Percentiles rank a stretch among this genome's conserved stretches.
phyloP scores from a whole-genome alignment of 192 early-diverging fungal species.

The Coemansia sp. region DNA sequence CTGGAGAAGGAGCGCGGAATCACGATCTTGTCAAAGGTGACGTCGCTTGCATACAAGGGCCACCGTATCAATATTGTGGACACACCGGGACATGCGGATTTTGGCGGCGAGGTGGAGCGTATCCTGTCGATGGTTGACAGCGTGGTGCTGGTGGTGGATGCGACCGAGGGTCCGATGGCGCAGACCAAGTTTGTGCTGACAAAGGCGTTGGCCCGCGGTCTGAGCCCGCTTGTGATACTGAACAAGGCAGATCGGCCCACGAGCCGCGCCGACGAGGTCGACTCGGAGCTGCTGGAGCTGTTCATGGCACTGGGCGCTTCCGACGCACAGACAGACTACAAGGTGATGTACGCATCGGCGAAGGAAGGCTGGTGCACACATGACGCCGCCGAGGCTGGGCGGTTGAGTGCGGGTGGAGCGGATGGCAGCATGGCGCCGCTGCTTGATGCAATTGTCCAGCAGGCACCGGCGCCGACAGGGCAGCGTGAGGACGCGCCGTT shows the following conservation, averaged over 20 bases:
- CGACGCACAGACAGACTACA: constrained; percentile 80
- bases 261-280: constrained; percentile 74
- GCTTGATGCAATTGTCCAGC: constrained; percentile 71
- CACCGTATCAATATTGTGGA: constrained; percentile 88
- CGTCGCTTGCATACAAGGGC: constrained; percentile 70
- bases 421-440: constrained; percentile 63
- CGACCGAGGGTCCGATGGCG: constrained; percentile 86
- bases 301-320: constrained; percentile 77
- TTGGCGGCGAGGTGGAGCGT: constrained; percentile 80
- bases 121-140: constrained; percentile 89
- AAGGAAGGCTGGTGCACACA: constrained; percentile 82
- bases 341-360: constrained; percentile 74
- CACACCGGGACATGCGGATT: constrained; percentile 76
- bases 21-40: constrained; percentile 84
- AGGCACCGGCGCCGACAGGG: constrained; percentile 65
- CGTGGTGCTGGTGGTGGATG: constrained; percentile 83
- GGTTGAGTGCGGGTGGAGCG: background rate
- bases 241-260: constrained; percentile 85
- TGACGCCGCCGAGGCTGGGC: constrained; percentile 47
- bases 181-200: constrained; percentile 87
- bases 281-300: constrained; percentile 77
- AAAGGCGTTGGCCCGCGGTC: constrained; percentile 70
- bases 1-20: constrained; percentile 87
- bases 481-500: constrained; percentile 68
- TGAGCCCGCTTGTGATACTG: constrained; percentile 78